Evolutionary conservation across 495 filamentous ascomycete genomes (phyloP).

Genomic region (Penicillium tannophilum): DNA sequence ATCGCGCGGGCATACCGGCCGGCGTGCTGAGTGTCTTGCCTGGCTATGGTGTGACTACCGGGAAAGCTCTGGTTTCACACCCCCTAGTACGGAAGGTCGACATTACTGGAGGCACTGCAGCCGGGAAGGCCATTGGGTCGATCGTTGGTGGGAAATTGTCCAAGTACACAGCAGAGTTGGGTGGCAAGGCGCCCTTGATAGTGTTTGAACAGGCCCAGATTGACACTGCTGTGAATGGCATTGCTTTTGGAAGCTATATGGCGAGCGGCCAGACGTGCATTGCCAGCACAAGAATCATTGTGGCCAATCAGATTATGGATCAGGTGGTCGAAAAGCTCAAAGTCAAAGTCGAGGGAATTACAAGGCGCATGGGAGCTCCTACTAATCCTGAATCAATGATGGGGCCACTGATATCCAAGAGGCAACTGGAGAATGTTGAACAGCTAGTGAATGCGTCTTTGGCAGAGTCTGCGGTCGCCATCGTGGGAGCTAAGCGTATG

Average conservation of each 20-base stretch:
- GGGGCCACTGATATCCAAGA: constrained; percentile 26
- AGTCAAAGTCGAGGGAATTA: constrained; percentile 42
- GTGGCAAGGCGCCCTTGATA: constrained; percentile 61
- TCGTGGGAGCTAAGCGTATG: constrained; percentile 40
- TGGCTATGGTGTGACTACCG: constrained; percentile 55
- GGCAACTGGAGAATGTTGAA: constrained; percentile 22
- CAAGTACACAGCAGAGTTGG: constrained; percentile 60
- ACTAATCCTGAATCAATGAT: constrained; percentile 22
- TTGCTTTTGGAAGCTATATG: constrained; percentile 60
- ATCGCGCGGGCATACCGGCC: constrained; percentile 56
- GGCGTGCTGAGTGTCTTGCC: constrained; percentile 60
- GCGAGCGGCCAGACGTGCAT: constrained; percentile 66
- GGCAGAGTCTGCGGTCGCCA: constrained; percentile 27
- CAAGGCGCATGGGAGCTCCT: constrained; percentile 32
- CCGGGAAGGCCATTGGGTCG: constrained; percentile 48
- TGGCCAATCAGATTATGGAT: constrained; percentile 49
- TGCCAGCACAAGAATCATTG: constrained; percentile 60
- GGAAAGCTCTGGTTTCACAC: constrained; percentile 55
- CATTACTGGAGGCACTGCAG: constrained; percentile 57
- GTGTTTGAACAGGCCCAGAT: constrained; percentile 56
- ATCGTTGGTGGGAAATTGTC: constrained; percentile 54
- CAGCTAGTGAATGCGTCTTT: constrained; percentile 32
- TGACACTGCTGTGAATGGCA: constrained; percentile 55
- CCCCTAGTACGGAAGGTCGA: constrained; percentile 61
- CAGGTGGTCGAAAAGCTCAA: constrained; percentile 37